Evolutionary conservation across 345 rosid species (phyloP).

Genomic region (Geranium rotundifolium): DNA sequence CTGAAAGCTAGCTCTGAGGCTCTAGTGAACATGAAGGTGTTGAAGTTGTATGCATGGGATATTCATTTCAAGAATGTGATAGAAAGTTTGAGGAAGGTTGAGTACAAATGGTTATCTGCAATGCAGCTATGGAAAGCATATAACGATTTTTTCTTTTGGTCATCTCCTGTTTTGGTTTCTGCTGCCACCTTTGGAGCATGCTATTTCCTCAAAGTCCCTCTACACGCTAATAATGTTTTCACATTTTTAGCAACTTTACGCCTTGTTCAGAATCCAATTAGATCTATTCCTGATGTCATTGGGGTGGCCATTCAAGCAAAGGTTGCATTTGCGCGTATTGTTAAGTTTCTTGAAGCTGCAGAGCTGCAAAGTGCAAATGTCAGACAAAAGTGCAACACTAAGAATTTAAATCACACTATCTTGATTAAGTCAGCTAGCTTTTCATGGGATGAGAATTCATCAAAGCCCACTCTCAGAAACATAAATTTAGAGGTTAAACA

Average conservation of each 20-base stretch:
- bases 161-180: conserved; percentile 83
- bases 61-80: conserved; percentile 71
- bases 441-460: conserved; percentile 66
- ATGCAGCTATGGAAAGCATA: conserved; percentile 67
- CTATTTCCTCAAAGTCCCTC: conserved; percentile 62
- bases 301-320: conserved; percentile 84
- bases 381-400: conserved; percentile 22
- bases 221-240: conserved; percentile 76
- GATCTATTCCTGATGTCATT: conserved; percentile 74
- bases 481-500: conserved; percentile 42
- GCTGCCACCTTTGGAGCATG: conserved; percentile 84
- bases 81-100: conserved; percentile 53
- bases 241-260: conserved; percentile 87
- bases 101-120: conserved; percentile 62
- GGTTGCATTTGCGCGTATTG: conserved; percentile 69
- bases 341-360: conserved; percentile 75
- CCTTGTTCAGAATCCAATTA: conserved; percentile 78
- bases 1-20: conserved; percentile 79
- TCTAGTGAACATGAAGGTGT: conserved; percentile 77
- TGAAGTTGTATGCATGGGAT: conserved; percentile 95
- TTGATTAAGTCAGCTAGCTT: conserved; percentile 48
- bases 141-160: conserved; percentile 68
- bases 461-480: conserved; percentile 49
- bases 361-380: conserved; percentile 55
- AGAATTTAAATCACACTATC: conserved; percentile 22